A percentile compares a stretch with the other conserved stretches of the same genome.
phyloP scores from a whole-genome alignment of 2,329 filamentous ascomycete species.

The Ophiostoma australiae region DNA sequence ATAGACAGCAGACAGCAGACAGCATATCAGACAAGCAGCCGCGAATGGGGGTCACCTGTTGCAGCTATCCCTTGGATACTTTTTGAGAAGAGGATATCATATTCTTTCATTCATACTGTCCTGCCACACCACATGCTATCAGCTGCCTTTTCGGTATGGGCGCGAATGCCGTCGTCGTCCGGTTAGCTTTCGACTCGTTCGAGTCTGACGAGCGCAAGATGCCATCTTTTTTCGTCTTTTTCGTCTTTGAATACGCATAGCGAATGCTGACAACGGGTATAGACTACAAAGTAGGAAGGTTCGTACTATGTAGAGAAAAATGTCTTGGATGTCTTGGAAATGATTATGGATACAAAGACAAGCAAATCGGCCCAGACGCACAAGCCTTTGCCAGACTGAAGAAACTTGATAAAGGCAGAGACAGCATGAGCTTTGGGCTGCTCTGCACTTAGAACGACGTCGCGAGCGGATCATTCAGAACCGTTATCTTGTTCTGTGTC shows the following conservation, averaged over 20 bases:
- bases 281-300: constrained; percentile 4
- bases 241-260: background rate
- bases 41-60: background rate
- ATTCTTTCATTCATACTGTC: too few relatives aligned
- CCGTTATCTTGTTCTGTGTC: background rate
- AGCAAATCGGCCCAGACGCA: background rate
- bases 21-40: background rate
- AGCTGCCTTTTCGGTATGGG: background rate
- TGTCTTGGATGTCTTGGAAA: background rate
- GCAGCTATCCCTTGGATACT: background rate
- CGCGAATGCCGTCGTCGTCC: background rate
- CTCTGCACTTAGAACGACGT: background rate
- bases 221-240: background rate
- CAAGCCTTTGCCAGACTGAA: background rate
- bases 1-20: background rate
- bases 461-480: background rate
- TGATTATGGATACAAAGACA: background rate
- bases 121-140: background rate
- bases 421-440: background rate
- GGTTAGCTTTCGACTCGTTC: background rate
- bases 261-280: background rate
- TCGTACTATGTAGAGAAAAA: background rate
- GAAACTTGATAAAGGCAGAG: background rate
- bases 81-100: too few relatives aligned
- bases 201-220: background rate